Base-by-base conservation (phyloP, 352 stramenopile genomes). In the Phytopythium delawarense region DNA sequence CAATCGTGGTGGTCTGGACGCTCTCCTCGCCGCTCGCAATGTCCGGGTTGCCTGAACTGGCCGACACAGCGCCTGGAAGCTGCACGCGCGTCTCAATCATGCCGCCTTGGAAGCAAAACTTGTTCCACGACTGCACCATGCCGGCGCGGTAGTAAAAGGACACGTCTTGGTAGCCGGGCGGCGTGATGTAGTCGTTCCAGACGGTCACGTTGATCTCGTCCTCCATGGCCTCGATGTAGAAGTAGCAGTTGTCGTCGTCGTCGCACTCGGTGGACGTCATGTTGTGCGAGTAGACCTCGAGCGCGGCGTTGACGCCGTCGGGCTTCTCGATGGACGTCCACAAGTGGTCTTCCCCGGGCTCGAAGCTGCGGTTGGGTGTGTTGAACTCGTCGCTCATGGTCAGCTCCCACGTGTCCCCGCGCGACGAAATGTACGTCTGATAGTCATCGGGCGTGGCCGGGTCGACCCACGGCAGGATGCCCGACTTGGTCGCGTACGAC, bases 71-170 rank as follows among this genome's bases (percentile, higher is more conserved):
- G 18, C 92, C 95, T 0, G 91, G 93, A 7, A 98, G 76, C 52
- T 96, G 83, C 5, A 82, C 81, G 13, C 78, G 69, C 3, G 98
- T 85, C 69, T 98, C 95, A 0, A 98, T 64, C 30, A 98, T 61
- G 74, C 92, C 92, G 9, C 92, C 92, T 40, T 95, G 94, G 63
- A 93, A 97, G 72, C 90, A 98, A 65, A 98, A 98, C 55, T 97
- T 97, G 66, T 97, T 97, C 92, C 92, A 98, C 0, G 72, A 84
- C 66, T 97, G 90, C 1, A 98, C 56, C 87, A 97, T 96, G 9
- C 80, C 94, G 11, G 75, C 83, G 12, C 78, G 75, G 48, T 79
- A 79, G 66, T 69, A 76, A 54, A 79, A 79, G 23, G 65, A 61
- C 6, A 61, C 59, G 40, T 73, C 65, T 4, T 69, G 28, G 55